A percentile compares a stretch with the other conserved stretches of the same genome.
Evolutionary conservation across 148 eudicot genomes (phyloP).

Genomic region (Euryodendron excelsum): DNA sequence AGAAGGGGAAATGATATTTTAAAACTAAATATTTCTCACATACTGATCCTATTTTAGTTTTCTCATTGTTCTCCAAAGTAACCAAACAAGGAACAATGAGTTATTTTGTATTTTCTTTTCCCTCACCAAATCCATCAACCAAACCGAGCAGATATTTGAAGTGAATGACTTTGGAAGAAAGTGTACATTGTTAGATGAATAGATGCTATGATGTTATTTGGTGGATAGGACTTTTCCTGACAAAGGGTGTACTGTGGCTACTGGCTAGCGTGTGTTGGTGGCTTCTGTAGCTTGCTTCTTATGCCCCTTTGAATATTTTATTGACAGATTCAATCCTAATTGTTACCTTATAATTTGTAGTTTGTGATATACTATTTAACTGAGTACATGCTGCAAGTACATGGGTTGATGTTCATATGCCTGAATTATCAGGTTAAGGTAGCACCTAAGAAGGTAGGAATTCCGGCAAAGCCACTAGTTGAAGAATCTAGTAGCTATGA

Average conservation of each 20-base stretch:
- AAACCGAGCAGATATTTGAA: not conserved
- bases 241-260: too few relatives aligned
- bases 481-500: slow-evolving; percentile 19
- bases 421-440: slow-evolving; percentile 24
- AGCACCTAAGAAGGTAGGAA: slow-evolving; percentile 11
- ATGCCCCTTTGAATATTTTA: not conserved
- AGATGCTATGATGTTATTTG: not conserved
- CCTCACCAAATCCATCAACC: too few relatives aligned
- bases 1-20: too few relatives aligned
- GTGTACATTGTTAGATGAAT: not conserved
- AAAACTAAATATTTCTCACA: too few relatives aligned
- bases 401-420: not conserved
- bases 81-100: too few relatives aligned
- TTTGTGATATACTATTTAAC: not conserved
- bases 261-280: not conserved
- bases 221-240: too few relatives aligned
- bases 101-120: too few relatives aligned
- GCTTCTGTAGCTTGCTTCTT: not conserved
- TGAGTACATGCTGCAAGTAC: not conserved
- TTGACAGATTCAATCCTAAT: not conserved
- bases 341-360: not conserved
- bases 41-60: too few relatives aligned
- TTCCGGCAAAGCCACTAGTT: slow-evolving; percentile 1
- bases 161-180: not conserved
- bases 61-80: too few relatives aligned